Base-by-base conservation (phyloP, 306 rosid genomes). In the Pyrus bretschneideri region DNA sequence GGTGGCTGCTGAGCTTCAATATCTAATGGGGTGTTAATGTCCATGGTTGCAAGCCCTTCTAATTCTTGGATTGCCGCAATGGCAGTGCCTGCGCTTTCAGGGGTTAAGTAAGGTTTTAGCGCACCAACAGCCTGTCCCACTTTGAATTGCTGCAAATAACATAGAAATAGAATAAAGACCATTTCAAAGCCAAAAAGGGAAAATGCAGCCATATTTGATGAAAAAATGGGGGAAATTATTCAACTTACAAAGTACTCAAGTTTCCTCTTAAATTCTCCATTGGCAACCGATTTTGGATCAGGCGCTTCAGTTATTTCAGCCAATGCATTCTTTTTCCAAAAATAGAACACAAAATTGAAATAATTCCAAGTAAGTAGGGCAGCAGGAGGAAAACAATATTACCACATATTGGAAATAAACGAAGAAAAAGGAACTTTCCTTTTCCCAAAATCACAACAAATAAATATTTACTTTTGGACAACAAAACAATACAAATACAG, bases 201-300 rank as follows among this genome's bases (percentile, higher is more conserved):
- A 31, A 60, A 1, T 38, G 62, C 22, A 72, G 59, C 44, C 59
- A 76, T 60, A 44, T 62, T 42, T 6, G 9, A 30, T 42, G 57
- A 21, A 42, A 61, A 18, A 6, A 19, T 18, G 4, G 11, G 6
- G 17, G 35, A 42, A 69, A 38, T 12, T 18, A 44, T 65, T 74
- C 69, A 57, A 86, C 98, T 93, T 81, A 93, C 97, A 71, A 93
- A 84, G 76, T 77, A 85, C 65, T 89, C 95, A 25, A 91, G 88
- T 74, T 89, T 91, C 89, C 88, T 83, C 85, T 46, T 85, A 44
- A 93, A 85, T 19, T 85, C 94, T 72, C 67, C 91, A 69, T 80
- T 78, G 9, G 58, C 85, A 27, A 46, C 85, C 21, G 60, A 67
- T 64, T 61, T 80, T 13, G 83, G 33, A 51, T 74, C 46, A 42